Evolutionary conservation across 805 yeast species (phyloP), one percentile per base, ranked within the genome.

Genomic region (Tetrapisispora pingtungensis): DNA sequence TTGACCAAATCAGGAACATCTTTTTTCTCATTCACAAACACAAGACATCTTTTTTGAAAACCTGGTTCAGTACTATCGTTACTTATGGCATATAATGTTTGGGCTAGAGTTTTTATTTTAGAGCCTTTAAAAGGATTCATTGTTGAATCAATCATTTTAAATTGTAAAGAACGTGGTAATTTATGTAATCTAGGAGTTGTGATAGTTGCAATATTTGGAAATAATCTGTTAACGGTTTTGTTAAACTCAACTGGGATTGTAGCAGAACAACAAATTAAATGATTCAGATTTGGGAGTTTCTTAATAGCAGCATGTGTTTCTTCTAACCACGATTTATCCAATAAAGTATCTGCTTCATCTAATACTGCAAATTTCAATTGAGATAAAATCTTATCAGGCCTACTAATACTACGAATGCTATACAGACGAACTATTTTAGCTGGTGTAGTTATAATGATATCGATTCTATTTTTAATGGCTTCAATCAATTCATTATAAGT

Each of bases 301-400:
- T 63, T 68, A 13, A 87, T 65, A 1, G 77, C 74, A 2, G 68
- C 61, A 49, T 77, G 72, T 2, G 96, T 84, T 40, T 77, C 80
- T 22, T 72, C 72, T 10, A 80, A 62, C 73, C 88, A 89, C 0
- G 93, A 81, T 42, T 77, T 75, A 58, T 89, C 95, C 78, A 89
- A 73, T 45, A 90, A 66, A 0, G 96, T 84, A 64, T 90, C 98
- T 0, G 98, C 97, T 62, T 90, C 98, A 59, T 90, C 98, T 13
- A 84, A 75, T 1, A 85, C 90, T 37, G 83, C 70, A 55, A 73
- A 81, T 24, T 71, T 70, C 5, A 81, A 77, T 62, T 73, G 50
- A 47, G 69, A 55, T 12, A 75, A 48, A 3, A 66, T 53, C 59
- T 64, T 49, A 65, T 72, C 61, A 45, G 75, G 57, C 36, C 64